Evolutionary conservation across 129 eudicot genomes (phyloP), one percentile per base, ranked within the genome.

Genomic region (Gnaphalium uliginosum): DNA sequence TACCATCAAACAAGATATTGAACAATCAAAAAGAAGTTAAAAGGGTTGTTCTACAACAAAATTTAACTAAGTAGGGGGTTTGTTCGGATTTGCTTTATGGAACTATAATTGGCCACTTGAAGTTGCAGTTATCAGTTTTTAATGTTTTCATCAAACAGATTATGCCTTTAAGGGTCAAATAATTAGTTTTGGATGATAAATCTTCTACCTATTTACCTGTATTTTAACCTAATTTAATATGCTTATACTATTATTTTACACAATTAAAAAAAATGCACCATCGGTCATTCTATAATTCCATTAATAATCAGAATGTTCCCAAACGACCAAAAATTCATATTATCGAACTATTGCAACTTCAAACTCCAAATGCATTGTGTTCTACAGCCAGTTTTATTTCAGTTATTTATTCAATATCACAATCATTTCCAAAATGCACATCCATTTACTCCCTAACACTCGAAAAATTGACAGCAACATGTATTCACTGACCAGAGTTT

Each of bases 1-100:
- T 30, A 53, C 17, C 80, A 66, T 56, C 13, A 76, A 43, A 27
- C 56, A 77, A 77, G 22, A 68, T 21, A 41, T 3, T 37, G 22
- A 32, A 35, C 50, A 46, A 59, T 61, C 48, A 56, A 43, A 46
- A 46, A 72, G 18, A 2, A 35, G 19, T 17, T 23, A 22, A 8
- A 13, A 37, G 22, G 33, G n/a, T 19, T 18, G n/a, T 67, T 68
- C 27, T 58, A 22, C 33, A 50, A 72, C 32, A 33, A 18, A 29
- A 62, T 26, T 15, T 23, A 61, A 41, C 70, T 29, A 39, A 60
- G 14, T 22, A 11, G 30, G n/a, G 11, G 53, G 53, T 18, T 46
- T n/a, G 18, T 13, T 67, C 0, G 35, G 57, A 68, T 48, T 25
- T 69, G 32, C 51, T 1, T 15, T 69, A 25, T 48, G 25, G 21